Conservation (phyloP, 2,329 filamentous ascomycete genomes). For the Botrytis tulipae region DNA sequence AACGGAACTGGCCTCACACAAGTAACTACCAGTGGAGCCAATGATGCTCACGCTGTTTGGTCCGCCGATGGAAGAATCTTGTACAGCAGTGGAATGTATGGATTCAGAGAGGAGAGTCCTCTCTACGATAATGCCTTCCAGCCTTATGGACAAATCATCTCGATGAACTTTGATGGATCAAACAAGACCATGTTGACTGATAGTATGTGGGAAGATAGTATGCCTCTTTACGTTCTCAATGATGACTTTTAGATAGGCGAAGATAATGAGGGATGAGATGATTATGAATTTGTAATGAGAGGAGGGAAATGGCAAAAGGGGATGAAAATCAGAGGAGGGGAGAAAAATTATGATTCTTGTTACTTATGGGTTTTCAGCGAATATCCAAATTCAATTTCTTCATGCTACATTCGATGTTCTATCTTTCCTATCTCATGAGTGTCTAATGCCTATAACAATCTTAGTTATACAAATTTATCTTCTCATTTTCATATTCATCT, state of each 20-base stretch:
- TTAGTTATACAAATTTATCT: rapidly evolving
- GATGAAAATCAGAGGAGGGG: background rate
- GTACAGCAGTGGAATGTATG: constrained; percentile 45
- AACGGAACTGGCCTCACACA: background rate
- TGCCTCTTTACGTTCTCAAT: constrained; percentile 35
- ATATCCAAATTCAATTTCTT: background rate
- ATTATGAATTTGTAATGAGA: background rate
- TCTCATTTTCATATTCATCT: background rate
- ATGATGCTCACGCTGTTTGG: constrained; percentile 48
- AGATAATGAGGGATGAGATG: background rate
- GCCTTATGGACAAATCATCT: constrained; percentile 46
- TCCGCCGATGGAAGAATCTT: constrained; percentile 44
- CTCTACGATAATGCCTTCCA: constrained; percentile 47
- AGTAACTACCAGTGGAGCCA: constrained; percentile 38
- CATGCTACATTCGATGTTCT: background rate
- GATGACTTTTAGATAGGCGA: constrained; percentile 16
- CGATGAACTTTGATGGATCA: constrained; percentile 45
- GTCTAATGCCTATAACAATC: rapidly evolving
- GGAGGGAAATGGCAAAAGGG: background rate
- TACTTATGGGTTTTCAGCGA: background rate
- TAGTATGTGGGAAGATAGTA: constrained; percentile 40
- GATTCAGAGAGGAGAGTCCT: constrained; percentile 44
- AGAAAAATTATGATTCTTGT: background rate
- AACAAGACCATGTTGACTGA: constrained; percentile 38
- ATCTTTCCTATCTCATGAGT: background rate